Conservation (phyloP, 2,329 filamentous ascomycete species). For the Pyricularia pennisetigena region DNA sequence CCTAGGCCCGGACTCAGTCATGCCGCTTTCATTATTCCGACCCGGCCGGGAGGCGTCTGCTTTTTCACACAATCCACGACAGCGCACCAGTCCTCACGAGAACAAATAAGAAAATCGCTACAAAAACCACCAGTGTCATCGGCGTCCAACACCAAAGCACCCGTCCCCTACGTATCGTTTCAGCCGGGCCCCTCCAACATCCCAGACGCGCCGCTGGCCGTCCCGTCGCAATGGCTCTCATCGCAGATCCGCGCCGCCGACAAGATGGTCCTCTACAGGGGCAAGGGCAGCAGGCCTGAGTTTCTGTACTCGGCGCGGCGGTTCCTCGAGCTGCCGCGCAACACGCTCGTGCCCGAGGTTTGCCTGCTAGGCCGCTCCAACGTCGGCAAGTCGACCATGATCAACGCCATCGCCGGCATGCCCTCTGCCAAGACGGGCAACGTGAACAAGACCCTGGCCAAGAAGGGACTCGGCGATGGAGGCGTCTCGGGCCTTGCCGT, state of each 20-base stretch:
- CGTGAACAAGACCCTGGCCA: conserved; percentile 8
- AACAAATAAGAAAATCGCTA: neutral
- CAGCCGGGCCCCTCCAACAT: conserved; percentile 2
- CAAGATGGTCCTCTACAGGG: conserved; percentile 15
- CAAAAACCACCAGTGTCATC: neutral
- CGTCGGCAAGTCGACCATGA: conserved; percentile 80
- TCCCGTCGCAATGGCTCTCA: conserved; percentile 5
- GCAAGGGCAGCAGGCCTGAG: neutral
- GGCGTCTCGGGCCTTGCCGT: conserved; percentile 39
- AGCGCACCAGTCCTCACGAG: neutral
- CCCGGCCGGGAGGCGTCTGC: neutral
- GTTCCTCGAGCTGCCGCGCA: conserved; percentile 38
- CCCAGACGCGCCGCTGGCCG: conserved; percentile 4
- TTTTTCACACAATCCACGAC: neutral
- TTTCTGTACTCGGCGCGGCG: conserved; percentile 41
- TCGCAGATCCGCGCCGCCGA: neutral
- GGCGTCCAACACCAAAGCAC: neutral
- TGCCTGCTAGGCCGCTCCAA: conserved; percentile 81
- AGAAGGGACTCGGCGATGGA: conserved; percentile 16
- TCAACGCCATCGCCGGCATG: conserved; percentile 64
- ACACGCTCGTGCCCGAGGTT: conserved; percentile 48
- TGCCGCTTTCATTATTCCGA: neutral
- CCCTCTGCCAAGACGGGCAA: neutral
- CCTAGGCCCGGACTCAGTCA: neutral
- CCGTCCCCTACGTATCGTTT: neutral